Evolutionary conservation across 2,329 filamentous ascomycete species (phyloP).

Genomic region (Colletotrichum phormii): DNA sequence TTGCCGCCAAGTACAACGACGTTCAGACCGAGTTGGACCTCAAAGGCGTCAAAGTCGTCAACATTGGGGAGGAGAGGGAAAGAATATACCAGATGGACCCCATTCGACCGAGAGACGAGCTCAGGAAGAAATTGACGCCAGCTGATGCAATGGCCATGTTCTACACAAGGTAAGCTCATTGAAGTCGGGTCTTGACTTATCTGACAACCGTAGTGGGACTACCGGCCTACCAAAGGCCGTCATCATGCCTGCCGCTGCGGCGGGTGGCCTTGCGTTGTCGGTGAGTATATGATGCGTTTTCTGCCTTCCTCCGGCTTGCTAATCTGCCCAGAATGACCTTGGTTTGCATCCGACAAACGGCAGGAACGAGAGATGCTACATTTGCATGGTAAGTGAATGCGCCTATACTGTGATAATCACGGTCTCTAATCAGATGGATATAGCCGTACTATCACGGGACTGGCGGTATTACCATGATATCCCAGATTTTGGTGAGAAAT

Average conservation of each 20-base stretch:
- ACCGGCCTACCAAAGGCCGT: slow-evolving; percentile 82
- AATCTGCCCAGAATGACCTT: slow-evolving; percentile 1
- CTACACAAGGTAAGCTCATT: slow-evolving; percentile 64
- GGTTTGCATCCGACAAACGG: neutral
- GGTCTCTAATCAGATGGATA: neutral
- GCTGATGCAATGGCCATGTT: slow-evolving; percentile 72
- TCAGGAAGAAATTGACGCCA: slow-evolving; percentile 62
- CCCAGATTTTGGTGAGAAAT: slow-evolving; percentile 62
- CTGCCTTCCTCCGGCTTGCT: neutral
- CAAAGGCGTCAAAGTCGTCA: slow-evolving; percentile 65
- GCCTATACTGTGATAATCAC: rapidly evolving
- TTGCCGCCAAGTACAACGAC: slow-evolving; percentile 68
- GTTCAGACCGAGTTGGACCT: slow-evolving; percentile 63
- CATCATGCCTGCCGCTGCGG: slow-evolving; percentile 64
- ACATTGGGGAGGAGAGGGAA: slow-evolving; percentile 51
- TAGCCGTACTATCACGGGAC: slow-evolving; percentile 76
- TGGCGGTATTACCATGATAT: slow-evolving; percentile 69
- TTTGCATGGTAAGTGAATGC: slow-evolving; percentile 20
- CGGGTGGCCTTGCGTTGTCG: slow-evolving; percentile 40
- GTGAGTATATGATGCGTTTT: neutral
- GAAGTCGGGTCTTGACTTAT: rapidly evolving
- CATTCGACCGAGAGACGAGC: slow-evolving; percentile 64
- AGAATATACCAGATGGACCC: slow-evolving; percentile 59
- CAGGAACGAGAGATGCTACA: neutral
- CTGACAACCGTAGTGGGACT: slow-evolving; percentile 65